A percentile compares a stretch with the other conserved stretches of the same genome.
phyloP scores from a whole-genome alignment of 2,329 filamentous ascomycete species.

The Nothophaeocryptopus gaeumannii region DNA sequence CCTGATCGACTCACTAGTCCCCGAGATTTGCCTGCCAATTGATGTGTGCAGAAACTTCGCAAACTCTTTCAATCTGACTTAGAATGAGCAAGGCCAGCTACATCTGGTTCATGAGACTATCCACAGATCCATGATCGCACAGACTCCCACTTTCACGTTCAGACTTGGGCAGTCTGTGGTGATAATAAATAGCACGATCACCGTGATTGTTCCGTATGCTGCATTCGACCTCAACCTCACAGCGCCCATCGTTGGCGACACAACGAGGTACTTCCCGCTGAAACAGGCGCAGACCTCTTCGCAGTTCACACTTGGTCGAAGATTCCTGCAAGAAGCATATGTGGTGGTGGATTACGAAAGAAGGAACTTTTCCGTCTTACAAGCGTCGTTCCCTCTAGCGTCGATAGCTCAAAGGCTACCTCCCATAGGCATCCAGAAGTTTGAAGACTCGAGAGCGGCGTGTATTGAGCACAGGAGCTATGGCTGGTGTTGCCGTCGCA shows the following conservation, averaged over 20 bases:
- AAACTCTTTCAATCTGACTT: conserved; percentile 39
- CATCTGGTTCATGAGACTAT: conserved; percentile 42
- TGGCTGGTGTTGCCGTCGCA: no score
- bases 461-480: no score
- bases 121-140: conserved; percentile 32
- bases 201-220: conserved; percentile 47
- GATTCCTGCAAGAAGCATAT: conserved; percentile 67
- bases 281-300: neutral
- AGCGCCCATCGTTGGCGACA: conserved; percentile 55
- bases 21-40: conserved; percentile 41
- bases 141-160: conserved; percentile 40
- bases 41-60: conserved; percentile 41
- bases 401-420: no score
- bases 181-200: no score
- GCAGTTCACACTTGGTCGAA: conserved; percentile 58
- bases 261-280: conserved; percentile 57
- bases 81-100: conserved; percentile 36
- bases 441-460: no score
- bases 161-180: conserved; percentile 20
- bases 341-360: conserved; percentile 49
- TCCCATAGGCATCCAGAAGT: no score
- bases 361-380: conserved; percentile 45
- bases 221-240: conserved; percentile 48
- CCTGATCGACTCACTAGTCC: conserved; percentile 42
- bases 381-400: conserved; percentile 26